Conservation (phyloP, 176 grass and related monocot species). For the Melocanna baccifera region DNA sequence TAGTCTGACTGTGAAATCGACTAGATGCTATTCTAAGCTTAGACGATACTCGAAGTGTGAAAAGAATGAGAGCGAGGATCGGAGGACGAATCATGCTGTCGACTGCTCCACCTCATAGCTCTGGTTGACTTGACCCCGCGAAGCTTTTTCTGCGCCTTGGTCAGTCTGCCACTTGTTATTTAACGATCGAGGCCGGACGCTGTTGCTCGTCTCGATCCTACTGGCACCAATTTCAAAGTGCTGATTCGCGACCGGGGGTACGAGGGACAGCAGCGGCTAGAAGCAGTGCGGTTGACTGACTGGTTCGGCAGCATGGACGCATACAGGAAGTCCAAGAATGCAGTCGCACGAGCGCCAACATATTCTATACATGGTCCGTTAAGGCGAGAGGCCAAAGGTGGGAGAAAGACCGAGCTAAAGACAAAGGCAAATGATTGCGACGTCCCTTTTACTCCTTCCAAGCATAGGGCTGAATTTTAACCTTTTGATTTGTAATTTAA, state of each 20-base stretch:
- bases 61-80: too few species aligned
- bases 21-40: too few species aligned
- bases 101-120: neutral
- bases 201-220: too few species aligned
- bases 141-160: neutral
- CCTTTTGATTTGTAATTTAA: too few species aligned
- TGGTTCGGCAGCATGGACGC: neutral
- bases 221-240: too few species aligned
- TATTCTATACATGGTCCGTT: neutral
- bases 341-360: neutral
- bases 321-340: neutral
- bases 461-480: neutral
- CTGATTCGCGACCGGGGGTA: neutral
- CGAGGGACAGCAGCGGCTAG: too few species aligned
- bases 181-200: too few species aligned
- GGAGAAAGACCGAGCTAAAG: neutral
- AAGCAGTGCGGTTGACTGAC: neutral
- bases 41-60: too few species aligned
- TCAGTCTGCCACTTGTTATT: neutral
- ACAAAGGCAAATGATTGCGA: too few species aligned
- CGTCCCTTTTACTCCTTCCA: neutral
- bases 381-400: neutral
- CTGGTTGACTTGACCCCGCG: neutral
- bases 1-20: too few species aligned
- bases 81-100: too few species aligned